Base-by-base conservation (phyloP, 192 early-diverging fungal genomes). In the Gaertneriomyces sp. region DNA sequence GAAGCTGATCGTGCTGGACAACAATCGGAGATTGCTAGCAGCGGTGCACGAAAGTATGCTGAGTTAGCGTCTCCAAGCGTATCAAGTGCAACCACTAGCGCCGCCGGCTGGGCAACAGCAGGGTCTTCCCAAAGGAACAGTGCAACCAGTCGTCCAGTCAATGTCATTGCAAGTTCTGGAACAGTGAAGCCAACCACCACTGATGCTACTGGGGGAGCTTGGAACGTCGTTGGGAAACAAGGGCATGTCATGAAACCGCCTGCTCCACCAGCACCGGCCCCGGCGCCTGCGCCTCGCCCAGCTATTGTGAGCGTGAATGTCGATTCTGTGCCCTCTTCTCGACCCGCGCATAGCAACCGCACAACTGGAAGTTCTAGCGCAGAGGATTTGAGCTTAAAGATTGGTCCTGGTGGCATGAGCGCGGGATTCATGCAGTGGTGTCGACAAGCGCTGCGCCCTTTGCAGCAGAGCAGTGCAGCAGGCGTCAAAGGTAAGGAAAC, bases 181-280 rank as follows among this genome's bases (percentile, higher is more conserved):
- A 70, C 75, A 5, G 42, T 79, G 7, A 71, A 72, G 54, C 42
- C 70, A 33, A 17, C 47, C 5, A 12, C 70, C 10, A 49, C 41
- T 16, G 44, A 44, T n/a, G 58, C 11, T 19, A 60, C 41, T 3
- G 41, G 16, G 11, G 67, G 68, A 16, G 71, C 71, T 12, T 81
- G 80, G 80, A 81, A 75, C 56, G 72, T 76, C 69, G 80, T 81
- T 42, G 80, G 80, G 14, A 79, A 79, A 53, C 40, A 74, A 46
- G 66, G 55, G 6, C 71, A 73, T 16, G 69, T 63, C 51, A 55
- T 70, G 12, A 6, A 49, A 46, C 68, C 66, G 2, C 67, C 66
- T 11, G 67, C 53, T 45, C 60, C 43, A 43, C 16, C 40, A 25
- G 55, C 25, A 42, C 43, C 25, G 4, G 14, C 45, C n/a, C 17